These are phyloP conservation scores for Curvularia sp. DNA, from an alignment of 2,329 filamentous ascomycete genomes.

Conservation along the genomic window DNA sequence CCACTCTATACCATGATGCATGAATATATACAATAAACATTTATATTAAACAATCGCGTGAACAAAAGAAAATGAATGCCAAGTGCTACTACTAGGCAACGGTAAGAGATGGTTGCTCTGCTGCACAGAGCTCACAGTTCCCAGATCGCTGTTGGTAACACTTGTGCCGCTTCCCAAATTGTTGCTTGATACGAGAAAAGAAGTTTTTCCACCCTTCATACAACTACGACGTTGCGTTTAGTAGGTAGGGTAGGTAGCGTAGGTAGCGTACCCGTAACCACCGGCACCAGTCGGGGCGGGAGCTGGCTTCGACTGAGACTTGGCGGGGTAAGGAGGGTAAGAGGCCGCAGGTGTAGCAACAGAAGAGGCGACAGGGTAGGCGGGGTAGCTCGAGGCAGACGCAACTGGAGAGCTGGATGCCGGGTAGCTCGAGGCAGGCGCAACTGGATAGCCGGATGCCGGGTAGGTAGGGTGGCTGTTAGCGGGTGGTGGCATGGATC, in stretches of 20 bases:
- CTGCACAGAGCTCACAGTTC: conserved; percentile 8
- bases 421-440: neutral
- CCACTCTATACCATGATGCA: conserved; percentile 16
- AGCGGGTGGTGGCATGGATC: conserved; percentile 33
- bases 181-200: conserved; percentile 12
- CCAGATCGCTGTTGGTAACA: conserved; percentile 13
- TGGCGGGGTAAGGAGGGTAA: conserved; percentile 6
- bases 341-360: neutral
- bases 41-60: conserved; percentile 9
- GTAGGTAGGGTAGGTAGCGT: conserved; percentile 13
- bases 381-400: neutral
- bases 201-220: conserved; percentile 3
- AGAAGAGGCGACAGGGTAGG: neutral
- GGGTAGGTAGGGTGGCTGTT: neutral
- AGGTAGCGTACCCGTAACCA: conserved; percentile 13
- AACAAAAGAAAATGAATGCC: conserved; percentile 3
- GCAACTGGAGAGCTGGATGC: neutral
- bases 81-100: conserved; percentile 38
- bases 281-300: conserved; percentile 16
- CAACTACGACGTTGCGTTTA: conserved; percentile 14
- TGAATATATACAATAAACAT: conserved; percentile 23
- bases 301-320: conserved; percentile 15
- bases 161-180: conserved; percentile 15
- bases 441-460: neutral
- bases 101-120: conserved; percentile 23